These are phyloP conservation scores for Gossypioides kirkii DNA, from an alignment of 345 rosid genomes.

Conservation along the genomic window DNA sequence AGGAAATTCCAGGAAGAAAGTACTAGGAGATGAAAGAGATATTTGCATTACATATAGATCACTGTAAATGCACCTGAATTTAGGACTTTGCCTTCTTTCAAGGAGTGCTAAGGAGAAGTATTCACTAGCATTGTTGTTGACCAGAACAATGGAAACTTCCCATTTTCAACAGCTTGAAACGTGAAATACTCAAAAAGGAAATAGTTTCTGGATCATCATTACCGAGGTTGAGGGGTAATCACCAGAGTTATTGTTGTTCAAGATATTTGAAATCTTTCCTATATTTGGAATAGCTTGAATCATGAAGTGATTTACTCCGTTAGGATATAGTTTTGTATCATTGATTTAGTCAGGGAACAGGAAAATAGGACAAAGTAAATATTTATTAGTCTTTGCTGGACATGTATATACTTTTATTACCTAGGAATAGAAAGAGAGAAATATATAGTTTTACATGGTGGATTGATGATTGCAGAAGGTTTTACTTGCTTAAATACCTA, in stretches of 20 bases:
- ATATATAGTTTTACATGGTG: not conserved
- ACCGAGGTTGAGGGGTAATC: not conserved
- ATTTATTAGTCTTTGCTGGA: not conserved
- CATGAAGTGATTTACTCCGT: not conserved
- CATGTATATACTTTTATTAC: not conserved
- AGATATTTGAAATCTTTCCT: not conserved
- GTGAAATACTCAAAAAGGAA: not conserved
- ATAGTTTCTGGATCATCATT: not conserved
- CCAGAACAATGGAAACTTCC: not conserved
- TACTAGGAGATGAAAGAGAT: not conserved
- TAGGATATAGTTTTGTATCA: not conserved
- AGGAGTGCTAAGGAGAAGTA: not conserved
- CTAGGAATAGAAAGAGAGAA: not conserved
- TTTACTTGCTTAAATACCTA: not conserved
- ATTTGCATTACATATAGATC: not conserved
- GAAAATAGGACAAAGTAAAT: not conserved
- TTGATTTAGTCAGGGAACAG: not conserved
- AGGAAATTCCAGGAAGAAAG: not conserved
- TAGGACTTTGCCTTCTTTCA: not conserved
- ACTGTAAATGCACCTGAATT: not conserved
- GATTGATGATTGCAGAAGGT: not conserved
- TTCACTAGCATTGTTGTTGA: not conserved
- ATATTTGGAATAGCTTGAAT: not conserved
- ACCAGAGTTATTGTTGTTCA: not conserved
- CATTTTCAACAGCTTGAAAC: not conserved